Evolutionary conservation across 1,284 basidiomycete species (phyloP).

Genomic region (Melanopsichium pennsylvanicum): DNA sequence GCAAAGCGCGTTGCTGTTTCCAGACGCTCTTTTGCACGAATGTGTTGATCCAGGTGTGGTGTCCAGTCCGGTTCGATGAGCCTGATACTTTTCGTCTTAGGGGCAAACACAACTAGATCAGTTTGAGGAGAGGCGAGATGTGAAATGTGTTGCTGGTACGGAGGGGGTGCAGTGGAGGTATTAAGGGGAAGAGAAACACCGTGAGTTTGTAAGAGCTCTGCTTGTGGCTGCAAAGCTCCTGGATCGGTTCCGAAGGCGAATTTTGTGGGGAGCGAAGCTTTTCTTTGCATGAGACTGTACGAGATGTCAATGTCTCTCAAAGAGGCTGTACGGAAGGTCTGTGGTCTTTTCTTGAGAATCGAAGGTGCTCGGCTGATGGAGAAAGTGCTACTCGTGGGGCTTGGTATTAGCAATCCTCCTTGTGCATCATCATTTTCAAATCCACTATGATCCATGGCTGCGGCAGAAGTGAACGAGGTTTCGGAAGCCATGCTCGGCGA

Average conservation of each 20-base stretch:
- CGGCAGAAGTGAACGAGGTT: constrained; percentile 16
- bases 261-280: constrained; percentile 10
- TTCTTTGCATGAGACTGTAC: constrained; percentile 25
- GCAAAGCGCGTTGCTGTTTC: constrained; percentile 42
- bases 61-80: constrained; percentile 61
- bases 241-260: no score
- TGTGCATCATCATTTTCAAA: background rate
- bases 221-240: constrained; percentile 4
- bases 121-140: background rate
- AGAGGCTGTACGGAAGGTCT: constrained; percentile 41
- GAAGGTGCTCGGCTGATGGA: constrained; percentile 35
- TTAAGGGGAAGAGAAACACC: background rate
- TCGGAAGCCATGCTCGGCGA: constrained; percentile 28
- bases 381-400: constrained; percentile 26
- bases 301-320: constrained; percentile 34
- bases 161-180: constrained; percentile 25
- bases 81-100: constrained; percentile 25
- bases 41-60: constrained; percentile 47
- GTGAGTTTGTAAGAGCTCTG: constrained; percentile 9
- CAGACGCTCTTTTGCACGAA: constrained; percentile 55
- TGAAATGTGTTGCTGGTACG: constrained; percentile 5
- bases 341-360: constrained; percentile 53
- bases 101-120: no score
- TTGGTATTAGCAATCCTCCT: background rate
- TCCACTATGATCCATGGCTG: background rate